Evolutionary conservation across 2,329 filamentous ascomycete genomes (phyloP), one percentile per base, ranked within the genome.

Genomic region (Clonostachys rosea): DNA sequence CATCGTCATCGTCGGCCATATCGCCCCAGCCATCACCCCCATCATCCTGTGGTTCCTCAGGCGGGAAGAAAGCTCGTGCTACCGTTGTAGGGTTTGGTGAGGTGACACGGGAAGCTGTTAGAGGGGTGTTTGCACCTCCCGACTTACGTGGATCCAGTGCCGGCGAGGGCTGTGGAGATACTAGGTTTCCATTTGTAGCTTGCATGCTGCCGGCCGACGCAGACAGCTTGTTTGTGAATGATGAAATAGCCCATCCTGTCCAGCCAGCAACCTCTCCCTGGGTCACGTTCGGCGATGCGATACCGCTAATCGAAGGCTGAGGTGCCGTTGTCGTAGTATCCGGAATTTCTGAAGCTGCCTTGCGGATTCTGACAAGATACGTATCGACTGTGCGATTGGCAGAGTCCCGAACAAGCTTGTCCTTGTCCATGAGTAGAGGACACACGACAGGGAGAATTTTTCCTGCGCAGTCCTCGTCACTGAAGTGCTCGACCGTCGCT

Each of bases 221-320:
- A 2, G 89, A 85, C 12, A 97, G 65, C 59, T 96, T 96, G 67
- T 97, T 97, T 3, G 94, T 97, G 62, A 99, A 99, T 2, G 91
- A 96, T 0, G 94, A 97, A 47, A 99, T 96, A 2, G 94, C 94
- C 94, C 94, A 99, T 12, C 94, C 94, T 2, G 94, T 83, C 94
- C 94, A 97, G 16, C 47, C 59, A 6, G 58, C 51, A n/a, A 55
- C 50, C n/a, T 55, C 63, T 8, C 17, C 17, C 9, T 30, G 24
- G 9, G 24, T 30, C 24, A 30, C 24, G 24, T 30, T 30, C 24
- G 24, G 24, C 24, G 24, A 30, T 30, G 24, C 24, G 24, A 30
- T 30, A 9, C 24, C 24, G 24, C 24, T 30, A 30, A 30, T 30
- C 36, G 50, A 59, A 5, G 78, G 76, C 50, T 90, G 87, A 2